Conservation (phyloP, 2,329 filamentous ascomycete genomes). For the Apiospora kogelbergensis region DNA sequence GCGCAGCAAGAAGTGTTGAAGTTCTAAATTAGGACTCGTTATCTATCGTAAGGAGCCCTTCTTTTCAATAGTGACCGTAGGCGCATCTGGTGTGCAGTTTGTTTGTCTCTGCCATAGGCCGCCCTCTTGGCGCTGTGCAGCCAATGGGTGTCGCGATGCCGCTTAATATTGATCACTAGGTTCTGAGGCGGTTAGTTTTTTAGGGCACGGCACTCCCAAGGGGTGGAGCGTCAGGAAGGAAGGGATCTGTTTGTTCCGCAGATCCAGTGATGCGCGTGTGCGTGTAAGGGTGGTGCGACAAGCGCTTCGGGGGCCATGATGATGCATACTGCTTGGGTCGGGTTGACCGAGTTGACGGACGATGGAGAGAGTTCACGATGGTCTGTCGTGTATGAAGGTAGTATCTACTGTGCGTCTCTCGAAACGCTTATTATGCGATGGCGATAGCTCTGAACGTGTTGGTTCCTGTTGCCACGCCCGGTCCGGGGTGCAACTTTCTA, state of each 20-base stretch:
- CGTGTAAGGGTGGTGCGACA: not conserved
- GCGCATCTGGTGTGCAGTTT: not conserved
- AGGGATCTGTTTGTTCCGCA: not conserved
- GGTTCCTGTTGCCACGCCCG: not conserved
- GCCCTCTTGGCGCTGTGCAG: not conserved
- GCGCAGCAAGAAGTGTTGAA: not conserved
- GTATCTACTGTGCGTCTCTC: not conserved
- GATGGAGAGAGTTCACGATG: not conserved
- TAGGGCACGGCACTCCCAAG: not conserved
- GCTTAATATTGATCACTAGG: conserved; percentile 8
- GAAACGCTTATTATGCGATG: not conserved
- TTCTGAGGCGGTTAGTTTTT: conserved; percentile 2
- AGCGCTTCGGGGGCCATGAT: not conserved
- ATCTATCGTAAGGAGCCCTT: not conserved
- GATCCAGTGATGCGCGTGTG: not conserved
- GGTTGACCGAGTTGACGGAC: not conserved
- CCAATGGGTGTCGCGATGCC: conserved; percentile 1
- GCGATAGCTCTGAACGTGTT: not conserved
- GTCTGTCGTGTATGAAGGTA: not conserved
- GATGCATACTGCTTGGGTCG: not conserved
- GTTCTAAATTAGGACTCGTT: conserved; percentile 5
- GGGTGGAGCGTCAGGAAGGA: not conserved
- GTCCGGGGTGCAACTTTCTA: not conserved
- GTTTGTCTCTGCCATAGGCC: not conserved
- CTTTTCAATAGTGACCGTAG: not conserved